Conservation (phyloP, 345 rosid species). For the Stellera chamaejasme region DNA sequence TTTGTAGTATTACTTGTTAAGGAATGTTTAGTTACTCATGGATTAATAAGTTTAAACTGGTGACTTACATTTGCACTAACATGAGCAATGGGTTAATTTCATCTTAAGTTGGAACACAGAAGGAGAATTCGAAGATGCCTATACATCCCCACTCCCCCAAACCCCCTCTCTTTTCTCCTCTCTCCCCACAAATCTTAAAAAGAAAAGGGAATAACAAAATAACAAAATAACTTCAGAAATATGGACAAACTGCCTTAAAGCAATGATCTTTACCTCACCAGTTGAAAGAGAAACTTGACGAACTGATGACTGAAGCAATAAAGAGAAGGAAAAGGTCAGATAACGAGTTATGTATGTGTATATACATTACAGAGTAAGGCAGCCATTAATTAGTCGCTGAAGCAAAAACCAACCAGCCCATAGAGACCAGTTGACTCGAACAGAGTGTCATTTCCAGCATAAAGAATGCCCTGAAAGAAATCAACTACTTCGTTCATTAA, state of each 20-base stretch:
- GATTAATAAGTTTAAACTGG: no score
- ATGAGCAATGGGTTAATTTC: no score
- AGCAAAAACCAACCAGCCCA: slow-evolving; percentile 30
- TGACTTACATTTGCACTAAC: no score
- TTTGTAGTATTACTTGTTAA: not conserved
- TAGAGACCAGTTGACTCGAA: slow-evolving; percentile 86
- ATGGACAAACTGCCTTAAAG: not conserved
- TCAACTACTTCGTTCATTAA: not conserved
- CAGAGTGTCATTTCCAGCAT: slow-evolving; percentile 53
- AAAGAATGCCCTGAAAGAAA: slow-evolving; percentile 74
- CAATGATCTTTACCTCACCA: slow-evolving; percentile 53
- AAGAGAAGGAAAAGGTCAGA: slow-evolving; percentile 1
- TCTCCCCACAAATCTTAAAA: no score
- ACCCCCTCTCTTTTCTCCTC: no score
- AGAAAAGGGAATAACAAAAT: no score
- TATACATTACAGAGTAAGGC: not conserved
- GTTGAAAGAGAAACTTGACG: slow-evolving; percentile 63
- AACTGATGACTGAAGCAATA: slow-evolving; percentile 65
- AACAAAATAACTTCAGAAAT: not conserved
- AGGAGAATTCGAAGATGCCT: no score
- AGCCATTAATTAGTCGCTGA: not conserved
- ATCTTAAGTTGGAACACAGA: no score
- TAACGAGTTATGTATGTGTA: slow-evolving; percentile 1
- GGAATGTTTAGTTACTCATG: not conserved
- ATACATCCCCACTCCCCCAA: no score